Base-by-base conservation (phyloP, 2,329 filamentous ascomycete genomes). In the Xylaria sp. region DNA sequence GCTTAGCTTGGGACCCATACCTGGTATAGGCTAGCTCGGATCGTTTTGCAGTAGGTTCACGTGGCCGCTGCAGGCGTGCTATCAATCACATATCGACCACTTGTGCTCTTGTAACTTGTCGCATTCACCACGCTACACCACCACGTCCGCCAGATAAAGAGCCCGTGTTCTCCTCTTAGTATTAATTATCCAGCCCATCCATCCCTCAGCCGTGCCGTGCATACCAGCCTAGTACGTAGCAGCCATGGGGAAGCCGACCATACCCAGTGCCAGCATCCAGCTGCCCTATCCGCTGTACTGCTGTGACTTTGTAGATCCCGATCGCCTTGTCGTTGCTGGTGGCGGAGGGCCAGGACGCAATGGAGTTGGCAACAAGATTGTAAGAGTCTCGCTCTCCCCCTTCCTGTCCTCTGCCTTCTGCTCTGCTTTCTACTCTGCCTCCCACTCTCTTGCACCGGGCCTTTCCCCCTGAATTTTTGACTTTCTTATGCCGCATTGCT, bases 301-400 rank as follows among this genome's bases (percentile, higher is more conserved):
- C 59, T 91, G 92, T 75, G 93, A 93, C 73, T 97, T 96, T 77
- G 92, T 89, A 72, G 88, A 96, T 79, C 84, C 89, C 63, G 86
- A 86, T 66, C 88, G 89, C 67, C 82, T 97, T 23, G 80, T 97
- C 8, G 91, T 97, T 38, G 92, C 90, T 63, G 94, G 94, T 55
- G 94, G 94, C 65, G 94, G 94, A 67, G 94, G 94, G 53, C 88
- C 92, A 67, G 88, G 91, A 51, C 87, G 87, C 67, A 92, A 87
- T 69, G 93, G 92, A 46, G 91, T 97, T 21, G 88, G 89, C 60
- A 97, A 97, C 81, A 92, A 92, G 78, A 92, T 97, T 72, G 91
- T 91, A 78, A 73, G 88, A 42, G 25, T 11, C 46, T 50, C 33
- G 21, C 53, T n/a, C 25, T 45, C 23, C 4, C n/a, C 31, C 19